Evolutionary conservation across 208 protist species (phyloP), one percentile per base, ranked within the genome.

Genomic region (Leptomonas pyrrhocoris): DNA sequence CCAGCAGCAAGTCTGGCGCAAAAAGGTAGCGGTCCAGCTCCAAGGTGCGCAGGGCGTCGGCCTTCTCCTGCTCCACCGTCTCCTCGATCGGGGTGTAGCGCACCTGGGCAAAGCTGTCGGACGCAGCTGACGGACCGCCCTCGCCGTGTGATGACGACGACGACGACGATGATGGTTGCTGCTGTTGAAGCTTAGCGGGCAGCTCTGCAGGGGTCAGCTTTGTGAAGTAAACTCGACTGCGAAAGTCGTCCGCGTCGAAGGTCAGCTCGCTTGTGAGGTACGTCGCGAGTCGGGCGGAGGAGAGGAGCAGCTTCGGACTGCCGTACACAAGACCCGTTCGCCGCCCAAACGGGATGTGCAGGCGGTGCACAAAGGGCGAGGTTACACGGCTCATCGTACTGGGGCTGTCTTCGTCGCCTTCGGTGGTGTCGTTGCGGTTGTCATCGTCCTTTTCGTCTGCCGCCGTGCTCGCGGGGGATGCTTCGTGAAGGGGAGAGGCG

Each of bases 21-120:
- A 94, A 77, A 8, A 96, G 77, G 62, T 93, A 96, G 53, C 91
- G 86, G 62, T 96, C 91, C 5, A 96, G 77, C 55, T 90, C 85
- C 36, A 96, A 53, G 7, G 77, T 75, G 25, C 64, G 70, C 65
- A 94, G 80, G 16, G 88, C 91, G 38, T 83, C 62, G 19, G 75
- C 69, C 48, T 93, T 80, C 70, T 94, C 86, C n/a, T 53, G 30
- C 67, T 83, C 77, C 43, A 93, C 38, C 21, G 70, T 73, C 38
- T 86, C 82, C 68, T 90, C 83, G 25, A 88, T 74, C 19, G 63
- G 64, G 16, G 69, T 55, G 65, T 80, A 86, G 31, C 21, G 30
- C 1, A 77, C 50, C 11, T 36, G 45, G 4, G 58, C 56, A 18
- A 27, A 1, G 56, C 66, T 40, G 2, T 16, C 27, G 19, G 34